Conservation (phyloP, 148 eudicot species). For the Nepenthes gracilis region DNA sequence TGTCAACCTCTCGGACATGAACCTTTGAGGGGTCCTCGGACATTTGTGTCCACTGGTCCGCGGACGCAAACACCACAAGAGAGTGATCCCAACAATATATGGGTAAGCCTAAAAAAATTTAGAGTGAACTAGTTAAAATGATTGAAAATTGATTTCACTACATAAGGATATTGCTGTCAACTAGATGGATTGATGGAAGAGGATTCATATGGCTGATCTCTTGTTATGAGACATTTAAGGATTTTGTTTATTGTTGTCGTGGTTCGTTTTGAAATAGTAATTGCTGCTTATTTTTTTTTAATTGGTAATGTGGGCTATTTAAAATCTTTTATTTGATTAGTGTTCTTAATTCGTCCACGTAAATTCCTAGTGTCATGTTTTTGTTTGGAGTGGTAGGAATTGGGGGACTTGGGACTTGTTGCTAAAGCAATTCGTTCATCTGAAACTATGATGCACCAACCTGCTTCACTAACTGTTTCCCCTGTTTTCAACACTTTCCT, state of each 20-base stretch:
- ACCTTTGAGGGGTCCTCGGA: too few species aligned
- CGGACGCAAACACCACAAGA: too few species aligned
- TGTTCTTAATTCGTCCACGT: background rate
- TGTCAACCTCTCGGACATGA: too few species aligned
- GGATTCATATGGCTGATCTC: too few species aligned
- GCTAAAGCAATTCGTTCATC: conserved; percentile 77
- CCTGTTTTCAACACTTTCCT: conserved; percentile 75
- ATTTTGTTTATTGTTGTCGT: too few species aligned
- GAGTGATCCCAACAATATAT: too few species aligned
- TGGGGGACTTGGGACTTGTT: conserved; percentile 88
- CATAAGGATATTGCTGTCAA: background rate
- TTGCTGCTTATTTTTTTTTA: too few species aligned
- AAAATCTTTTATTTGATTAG: conserved; percentile 3
- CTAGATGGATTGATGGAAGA: background rate
- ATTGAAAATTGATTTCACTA: background rate
- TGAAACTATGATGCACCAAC: conserved; percentile 71
- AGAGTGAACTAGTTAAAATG: background rate
- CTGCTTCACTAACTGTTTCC: conserved; percentile 57
- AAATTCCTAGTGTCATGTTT: background rate
- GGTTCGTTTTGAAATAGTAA: too few species aligned
- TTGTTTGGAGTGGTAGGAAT: conserved; percentile 21
- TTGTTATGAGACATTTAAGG: too few species aligned
- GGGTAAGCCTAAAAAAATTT: too few species aligned
- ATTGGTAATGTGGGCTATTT: background rate
- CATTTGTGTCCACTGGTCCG: too few species aligned